Evolutionary conservation across 2,329 filamentous ascomycete genomes (phyloP).

Genomic region (Periglandula ipomoeae): DNA sequence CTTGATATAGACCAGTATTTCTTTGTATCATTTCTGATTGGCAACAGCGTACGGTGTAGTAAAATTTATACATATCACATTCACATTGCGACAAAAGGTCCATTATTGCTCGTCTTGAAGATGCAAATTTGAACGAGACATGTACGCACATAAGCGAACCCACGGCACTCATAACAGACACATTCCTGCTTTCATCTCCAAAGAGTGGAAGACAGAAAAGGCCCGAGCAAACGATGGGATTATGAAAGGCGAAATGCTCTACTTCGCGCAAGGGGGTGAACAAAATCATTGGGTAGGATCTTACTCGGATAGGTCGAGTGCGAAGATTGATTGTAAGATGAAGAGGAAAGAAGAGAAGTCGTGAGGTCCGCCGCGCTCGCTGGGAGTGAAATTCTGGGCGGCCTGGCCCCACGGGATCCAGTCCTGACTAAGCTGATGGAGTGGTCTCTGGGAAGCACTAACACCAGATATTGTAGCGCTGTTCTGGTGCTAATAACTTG

Average conservation of each 20-base stretch:
- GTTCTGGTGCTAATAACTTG: too few relatives aligned
- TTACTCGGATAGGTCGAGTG: conserved; percentile 24
- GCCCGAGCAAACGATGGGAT: conserved; percentile 42
- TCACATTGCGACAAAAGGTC: not conserved
- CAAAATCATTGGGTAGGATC: conserved; percentile 27
- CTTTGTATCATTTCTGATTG: conserved; percentile 1
- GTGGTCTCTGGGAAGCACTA: too few relatives aligned
- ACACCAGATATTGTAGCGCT: too few relatives aligned
- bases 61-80: not conserved
- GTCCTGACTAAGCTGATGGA: conserved; percentile 1
- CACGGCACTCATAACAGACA: conserved; percentile 33
- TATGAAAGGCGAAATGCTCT: conserved; percentile 51
- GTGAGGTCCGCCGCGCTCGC: not conserved
- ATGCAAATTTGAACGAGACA: conserved; percentile 11
- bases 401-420: not conserved
- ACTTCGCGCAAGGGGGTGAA: conserved; percentile 40
- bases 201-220: conserved; percentile 15
- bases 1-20: not conserved
- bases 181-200: not conserved
- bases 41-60: conserved; percentile 9
- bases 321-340: conserved; percentile 39
- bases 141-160: conserved; percentile 58
- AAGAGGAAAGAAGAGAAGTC: conserved; percentile 23
- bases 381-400: not conserved
- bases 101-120: not conserved